Evolutionary conservation across 495 filamentous ascomycete genomes (phyloP).

Genomic region (Talaromyces thailandensis): DNA sequence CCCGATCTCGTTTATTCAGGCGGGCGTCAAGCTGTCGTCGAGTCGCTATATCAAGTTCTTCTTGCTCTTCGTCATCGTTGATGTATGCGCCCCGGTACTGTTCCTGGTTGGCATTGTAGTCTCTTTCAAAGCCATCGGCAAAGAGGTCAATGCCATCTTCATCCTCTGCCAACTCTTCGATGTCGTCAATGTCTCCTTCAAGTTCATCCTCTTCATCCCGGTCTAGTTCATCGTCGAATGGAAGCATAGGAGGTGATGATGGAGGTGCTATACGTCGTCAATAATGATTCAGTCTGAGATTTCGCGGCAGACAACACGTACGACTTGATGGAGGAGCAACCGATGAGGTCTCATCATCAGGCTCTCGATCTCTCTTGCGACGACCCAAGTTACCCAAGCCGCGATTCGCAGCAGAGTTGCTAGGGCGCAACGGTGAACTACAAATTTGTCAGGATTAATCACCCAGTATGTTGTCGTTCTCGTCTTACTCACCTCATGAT

Average conservation of each 20-base stretch:
- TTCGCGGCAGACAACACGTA: conserved; percentile 20
- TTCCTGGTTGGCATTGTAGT: conserved; percentile 59
- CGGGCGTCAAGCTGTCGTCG: conserved; percentile 77
- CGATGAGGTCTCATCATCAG: conserved; percentile 67
- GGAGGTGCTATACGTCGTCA: conserved; percentile 23
- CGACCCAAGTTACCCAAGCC: conserved; percentile 49
- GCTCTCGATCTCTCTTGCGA: conserved; percentile 76
- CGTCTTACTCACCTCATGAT: conserved; percentile 22
- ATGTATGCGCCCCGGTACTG: conserved; percentile 64
- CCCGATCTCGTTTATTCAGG: conserved; percentile 73
- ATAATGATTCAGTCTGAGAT: conserved; percentile 5
- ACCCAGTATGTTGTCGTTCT: conserved; percentile 3
- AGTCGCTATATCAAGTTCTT: conserved; percentile 56
- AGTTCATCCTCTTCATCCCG: conserved; percentile 64
- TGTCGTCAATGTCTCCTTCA: conserved; percentile 77
- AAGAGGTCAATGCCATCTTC: conserved; percentile 92
- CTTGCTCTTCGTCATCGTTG: conserved; percentile 79
- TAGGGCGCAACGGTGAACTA: conserved; percentile 76
- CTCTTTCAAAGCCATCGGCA: conserved; percentile 76
- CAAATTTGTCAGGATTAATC: conserved; percentile 7
- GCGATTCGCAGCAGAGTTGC: conserved; percentile 80
- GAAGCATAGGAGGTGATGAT: conserved; percentile 43
- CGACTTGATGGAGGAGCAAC: conserved; percentile 64
- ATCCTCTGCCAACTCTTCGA: conserved; percentile 94
- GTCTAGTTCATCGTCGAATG: conserved; percentile 65